These are phyloP conservation scores for Talinum fruticosum DNA, from an alignment of 148 eudicot species.

Conservation along the genomic window DNA sequence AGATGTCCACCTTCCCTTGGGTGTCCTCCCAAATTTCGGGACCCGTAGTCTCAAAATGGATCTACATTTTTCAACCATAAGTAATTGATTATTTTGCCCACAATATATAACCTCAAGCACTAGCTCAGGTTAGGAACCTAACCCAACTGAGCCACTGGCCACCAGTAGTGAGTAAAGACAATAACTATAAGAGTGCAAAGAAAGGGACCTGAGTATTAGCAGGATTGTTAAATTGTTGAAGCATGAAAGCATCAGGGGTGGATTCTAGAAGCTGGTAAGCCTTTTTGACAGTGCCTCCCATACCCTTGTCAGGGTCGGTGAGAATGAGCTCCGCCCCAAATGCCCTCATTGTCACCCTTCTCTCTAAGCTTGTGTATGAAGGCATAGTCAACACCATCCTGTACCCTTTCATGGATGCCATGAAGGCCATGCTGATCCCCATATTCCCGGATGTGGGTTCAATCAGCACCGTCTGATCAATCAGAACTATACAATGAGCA, in stretches of 20 bases:
- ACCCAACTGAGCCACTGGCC: too few species aligned
- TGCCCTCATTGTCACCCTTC: conserved; percentile 86
- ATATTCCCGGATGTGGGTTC: conserved; percentile 99
- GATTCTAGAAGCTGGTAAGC: conserved; percentile 73
- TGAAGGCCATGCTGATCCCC: conserved; percentile 99
- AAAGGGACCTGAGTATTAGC: conserved; percentile 71
- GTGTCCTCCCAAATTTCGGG: conserved; percentile 99
- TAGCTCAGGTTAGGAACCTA: too few species aligned
- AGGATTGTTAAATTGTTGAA: conserved; percentile 83
- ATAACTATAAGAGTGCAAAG: background rate
- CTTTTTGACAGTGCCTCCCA: conserved; percentile 97
- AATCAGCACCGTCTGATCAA: conserved; percentile 69
- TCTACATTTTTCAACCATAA: conserved; percentile 33
- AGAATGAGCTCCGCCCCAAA: conserved; percentile 88
- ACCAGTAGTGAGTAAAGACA: background rate
- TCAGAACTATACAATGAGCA: background rate
- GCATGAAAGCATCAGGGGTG: conserved; percentile 85
- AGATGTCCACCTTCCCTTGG: conserved; percentile 83
- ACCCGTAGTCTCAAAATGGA: conserved; percentile 95
- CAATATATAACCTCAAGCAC: background rate
- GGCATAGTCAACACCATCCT: conserved; percentile 97
- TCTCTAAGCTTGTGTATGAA: conserved; percentile 90
- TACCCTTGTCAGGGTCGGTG: conserved; percentile 88
- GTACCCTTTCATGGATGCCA: conserved; percentile 94
- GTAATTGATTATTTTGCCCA: background rate